Percentiles rank a stretch among this genome's conserved stretches.
Conservation (phyloP, 306 rosid species). For the Acacia acuminata region DNA sequence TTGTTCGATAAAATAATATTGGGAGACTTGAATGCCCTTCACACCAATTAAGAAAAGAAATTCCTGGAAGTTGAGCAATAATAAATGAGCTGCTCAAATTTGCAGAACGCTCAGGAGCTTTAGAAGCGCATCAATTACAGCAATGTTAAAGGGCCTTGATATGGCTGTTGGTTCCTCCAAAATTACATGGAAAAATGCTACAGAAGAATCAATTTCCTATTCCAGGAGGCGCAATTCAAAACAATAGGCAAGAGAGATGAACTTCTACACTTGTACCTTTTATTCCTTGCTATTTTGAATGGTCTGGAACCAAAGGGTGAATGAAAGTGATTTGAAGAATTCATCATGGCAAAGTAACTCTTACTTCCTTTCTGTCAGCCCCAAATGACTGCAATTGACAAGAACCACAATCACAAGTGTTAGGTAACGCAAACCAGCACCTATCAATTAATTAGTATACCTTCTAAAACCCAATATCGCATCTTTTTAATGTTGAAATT, state of each 20-base stretch:
- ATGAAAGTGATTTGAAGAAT: conserved; percentile 5
- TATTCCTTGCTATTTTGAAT: conserved; percentile 39
- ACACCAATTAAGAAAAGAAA: conserved; percentile 19
- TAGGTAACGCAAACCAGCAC: not conserved
- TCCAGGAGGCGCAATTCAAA: conserved; percentile 29
- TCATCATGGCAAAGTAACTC: conserved; percentile 61
- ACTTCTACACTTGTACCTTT: conserved; percentile 38
- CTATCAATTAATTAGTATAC: not conserved
- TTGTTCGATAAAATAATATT: conserved; percentile 8
- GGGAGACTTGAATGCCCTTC: not conserved
- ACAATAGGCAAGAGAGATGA: conserved; percentile 31
- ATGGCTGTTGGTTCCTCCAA: conserved; percentile 33
- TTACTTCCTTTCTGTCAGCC: conserved; percentile 78
- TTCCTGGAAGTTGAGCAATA: conserved; percentile 3
- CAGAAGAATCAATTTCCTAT: conserved; percentile 49
- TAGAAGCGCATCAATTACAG: conserved; percentile 28
- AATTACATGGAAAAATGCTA: conserved; percentile 41
- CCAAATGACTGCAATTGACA: conserved; percentile 69
- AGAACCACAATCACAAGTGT: conserved; percentile 14
- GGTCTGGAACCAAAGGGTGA: conserved; percentile 13
- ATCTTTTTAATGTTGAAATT: not conserved
- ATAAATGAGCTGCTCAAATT: conserved; percentile 29
- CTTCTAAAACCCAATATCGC: not conserved
- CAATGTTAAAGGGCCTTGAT: conserved; percentile 10
- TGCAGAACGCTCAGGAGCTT: conserved; percentile 21